Conservation (phyloP, 2,329 filamentous ascomycete genomes). For the Aspergillus sojae region DNA sequence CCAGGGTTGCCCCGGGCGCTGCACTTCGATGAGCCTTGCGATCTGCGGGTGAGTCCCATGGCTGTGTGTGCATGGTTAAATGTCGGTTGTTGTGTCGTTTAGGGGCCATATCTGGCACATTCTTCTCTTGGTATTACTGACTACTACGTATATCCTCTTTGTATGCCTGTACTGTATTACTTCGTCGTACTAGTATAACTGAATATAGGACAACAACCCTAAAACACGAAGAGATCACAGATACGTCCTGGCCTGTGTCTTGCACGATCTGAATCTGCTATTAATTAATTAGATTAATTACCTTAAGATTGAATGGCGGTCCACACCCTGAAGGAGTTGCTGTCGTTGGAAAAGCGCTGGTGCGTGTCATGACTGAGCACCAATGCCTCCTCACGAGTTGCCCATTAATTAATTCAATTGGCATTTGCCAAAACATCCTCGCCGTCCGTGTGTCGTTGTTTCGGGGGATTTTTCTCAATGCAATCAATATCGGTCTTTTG, state of each 20-base stretch:
- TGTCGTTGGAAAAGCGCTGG: not conserved
- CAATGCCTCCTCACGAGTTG: not conserved
- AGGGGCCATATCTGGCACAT: too few relatives aligned
- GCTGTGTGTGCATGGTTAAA: not conserved
- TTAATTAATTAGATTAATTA: not conserved
- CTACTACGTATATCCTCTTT: too few relatives aligned
- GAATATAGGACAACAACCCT: too few relatives aligned
- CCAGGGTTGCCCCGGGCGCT: conserved; percentile 1
- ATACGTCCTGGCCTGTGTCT: not conserved
- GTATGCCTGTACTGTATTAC: too few relatives aligned
- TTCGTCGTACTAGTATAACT: too few relatives aligned
- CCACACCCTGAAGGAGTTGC: not conserved
- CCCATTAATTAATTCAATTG: not conserved
- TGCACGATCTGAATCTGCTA: not conserved
- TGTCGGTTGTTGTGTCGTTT: not conserved
- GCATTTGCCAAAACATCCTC: not conserved
- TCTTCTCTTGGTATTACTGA: too few relatives aligned
- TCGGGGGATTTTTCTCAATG: not conserved
- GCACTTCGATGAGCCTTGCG: conserved; percentile 4
- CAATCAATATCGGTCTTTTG: not conserved
- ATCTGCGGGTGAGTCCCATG: conserved; percentile 1
- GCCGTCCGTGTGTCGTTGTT: not conserved
- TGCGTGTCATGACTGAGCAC: conserved; percentile 4
- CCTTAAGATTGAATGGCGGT: not conserved
- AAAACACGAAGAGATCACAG: too few relatives aligned